Evolutionary conservation across 345 rosid species (phyloP).

Genomic region (Eucalyptus cladocalyx): DNA sequence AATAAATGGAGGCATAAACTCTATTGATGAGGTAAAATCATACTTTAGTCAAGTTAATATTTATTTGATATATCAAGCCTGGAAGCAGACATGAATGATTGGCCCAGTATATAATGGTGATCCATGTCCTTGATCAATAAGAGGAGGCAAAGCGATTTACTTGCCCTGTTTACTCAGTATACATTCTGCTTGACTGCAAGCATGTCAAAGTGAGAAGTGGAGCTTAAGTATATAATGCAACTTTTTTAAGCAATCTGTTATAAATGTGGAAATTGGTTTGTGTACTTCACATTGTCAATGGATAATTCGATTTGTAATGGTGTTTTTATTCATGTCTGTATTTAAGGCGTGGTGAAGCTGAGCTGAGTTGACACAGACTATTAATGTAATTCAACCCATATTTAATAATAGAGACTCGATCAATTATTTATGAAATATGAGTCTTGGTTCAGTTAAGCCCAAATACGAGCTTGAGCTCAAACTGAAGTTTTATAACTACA

Average conservation of each 20-base stretch:
- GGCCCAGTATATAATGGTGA: not conserved
- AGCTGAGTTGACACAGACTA: not conserved
- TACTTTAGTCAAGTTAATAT: not conserved
- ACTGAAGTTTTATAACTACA: not conserved
- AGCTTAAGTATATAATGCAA: not conserved
- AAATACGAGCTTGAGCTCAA: not conserved
- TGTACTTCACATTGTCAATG: not conserved
- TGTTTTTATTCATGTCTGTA: not conserved
- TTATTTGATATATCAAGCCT: not conserved
- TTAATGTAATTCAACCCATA: not conserved
- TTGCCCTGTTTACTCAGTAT: not conserved
- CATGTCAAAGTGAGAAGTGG: not conserved
- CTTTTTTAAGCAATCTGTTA: not conserved
- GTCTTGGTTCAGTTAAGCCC: not conserved
- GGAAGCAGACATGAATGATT: not conserved
- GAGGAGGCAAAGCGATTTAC: not conserved
- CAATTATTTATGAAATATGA: not conserved
- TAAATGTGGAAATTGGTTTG: not conserved
- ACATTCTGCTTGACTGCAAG: not conserved
- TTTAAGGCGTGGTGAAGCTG: not conserved
- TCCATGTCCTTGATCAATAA: not conserved
- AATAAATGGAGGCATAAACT: conserved; percentile 89
- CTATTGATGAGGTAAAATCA: conserved; percentile 63
- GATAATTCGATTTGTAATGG: not conserved
- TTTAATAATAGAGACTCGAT: not conserved